A percentile compares a stretch with the other conserved stretches of the same genome.
Conservation (phyloP, 1,284 basidiomycete genomes). For the Cerrena zonata region DNA sequence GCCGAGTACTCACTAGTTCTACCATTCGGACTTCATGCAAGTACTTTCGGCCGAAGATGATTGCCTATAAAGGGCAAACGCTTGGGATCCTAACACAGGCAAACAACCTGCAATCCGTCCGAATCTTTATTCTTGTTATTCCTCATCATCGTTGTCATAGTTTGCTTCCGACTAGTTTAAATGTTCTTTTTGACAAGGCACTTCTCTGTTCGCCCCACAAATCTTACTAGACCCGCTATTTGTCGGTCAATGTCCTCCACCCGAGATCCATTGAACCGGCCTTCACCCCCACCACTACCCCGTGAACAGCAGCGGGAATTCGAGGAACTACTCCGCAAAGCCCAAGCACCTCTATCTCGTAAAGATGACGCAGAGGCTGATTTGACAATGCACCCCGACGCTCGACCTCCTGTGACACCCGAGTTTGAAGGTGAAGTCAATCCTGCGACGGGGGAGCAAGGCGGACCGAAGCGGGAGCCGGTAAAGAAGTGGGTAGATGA, state of each 20-base stretch:
- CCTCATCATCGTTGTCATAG: too few relatives aligned
- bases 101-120: too few relatives aligned
- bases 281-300: conserved; percentile 67
- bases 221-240: neutral
- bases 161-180: too few relatives aligned
- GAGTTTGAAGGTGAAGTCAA: conserved; percentile 73
- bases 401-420: conserved; percentile 48
- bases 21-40: too few relatives aligned
- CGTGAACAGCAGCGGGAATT: conserved; percentile 68
- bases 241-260: conserved; percentile 20
- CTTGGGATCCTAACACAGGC: too few relatives aligned
- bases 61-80: too few relatives aligned
- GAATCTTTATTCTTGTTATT: too few relatives aligned
- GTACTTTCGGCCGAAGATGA: too few relatives aligned
- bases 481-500: conserved; percentile 54
- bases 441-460: conserved; percentile 68
- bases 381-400: conserved; percentile 60
- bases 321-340: conserved; percentile 61
- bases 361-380: conserved; percentile 31
- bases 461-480: conserved; percentile 74
- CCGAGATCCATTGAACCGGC: conserved; percentile 41
- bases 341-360: conserved; percentile 40
- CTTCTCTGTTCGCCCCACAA: too few relatives aligned
- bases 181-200: too few relatives aligned
- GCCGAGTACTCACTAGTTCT: too few relatives aligned